These are phyloP conservation scores for Tetrahymena malaccensis DNA, from an alignment of 73 alveolate species.

Conservation along the genomic window DNA sequence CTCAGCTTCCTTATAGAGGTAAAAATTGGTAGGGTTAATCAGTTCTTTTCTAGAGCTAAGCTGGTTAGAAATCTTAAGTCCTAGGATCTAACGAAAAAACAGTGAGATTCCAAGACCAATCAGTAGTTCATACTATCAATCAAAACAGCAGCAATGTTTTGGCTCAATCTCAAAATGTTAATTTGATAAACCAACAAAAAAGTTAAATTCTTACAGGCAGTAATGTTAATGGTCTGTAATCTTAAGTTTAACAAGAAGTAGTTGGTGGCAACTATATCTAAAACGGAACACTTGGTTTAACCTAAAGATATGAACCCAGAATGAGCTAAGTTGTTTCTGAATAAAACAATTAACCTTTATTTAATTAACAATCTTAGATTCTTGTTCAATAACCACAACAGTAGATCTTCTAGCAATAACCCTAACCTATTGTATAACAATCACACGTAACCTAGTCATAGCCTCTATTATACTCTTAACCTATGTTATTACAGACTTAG, in stretches of 20 bases:
- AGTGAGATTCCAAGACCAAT: neutral
- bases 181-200: too few species aligned
- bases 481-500: neutral
- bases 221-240: neutral
- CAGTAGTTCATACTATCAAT: neutral
- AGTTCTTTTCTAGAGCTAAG: neutral
- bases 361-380: neutral
- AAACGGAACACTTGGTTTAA: neutral
- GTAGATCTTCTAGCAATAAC: neutral
- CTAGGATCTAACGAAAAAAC: neutral
- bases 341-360: neutral
- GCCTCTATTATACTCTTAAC: neutral
- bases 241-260: neutral
- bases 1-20: neutral
- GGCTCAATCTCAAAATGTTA: neutral
- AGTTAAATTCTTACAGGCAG: neutral
- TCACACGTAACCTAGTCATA: too few species aligned
- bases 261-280: neutral
- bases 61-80: neutral
- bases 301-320: neutral
- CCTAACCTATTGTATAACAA: neutral
- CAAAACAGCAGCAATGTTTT: neutral
- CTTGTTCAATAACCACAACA: too few species aligned
- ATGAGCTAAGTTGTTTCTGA: neutral
- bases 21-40: neutral